phyloP scores from a whole-genome alignment of 306 rosid genomes.

The Oemleria cerasiformis region DNA sequence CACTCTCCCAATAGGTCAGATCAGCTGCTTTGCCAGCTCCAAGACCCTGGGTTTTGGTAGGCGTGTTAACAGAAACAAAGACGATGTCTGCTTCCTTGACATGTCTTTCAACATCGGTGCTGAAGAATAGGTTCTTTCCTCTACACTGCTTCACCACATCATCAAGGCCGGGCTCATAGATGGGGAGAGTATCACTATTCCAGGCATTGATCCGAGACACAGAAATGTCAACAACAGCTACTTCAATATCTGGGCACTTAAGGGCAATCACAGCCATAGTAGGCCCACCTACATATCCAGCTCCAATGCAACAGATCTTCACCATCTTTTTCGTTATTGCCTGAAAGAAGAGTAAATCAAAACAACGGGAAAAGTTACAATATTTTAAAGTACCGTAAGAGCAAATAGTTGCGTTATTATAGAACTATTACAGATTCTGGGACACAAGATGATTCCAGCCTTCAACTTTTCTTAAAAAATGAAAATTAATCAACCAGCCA shows the following conservation, averaged over 20 bases:
- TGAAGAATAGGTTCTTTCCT: slow-evolving; percentile 38
- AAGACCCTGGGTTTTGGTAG: slow-evolving; percentile 86
- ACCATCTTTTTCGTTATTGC: slow-evolving; percentile 54
- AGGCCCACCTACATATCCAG: slow-evolving; percentile 95
- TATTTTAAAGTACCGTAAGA: neutral
- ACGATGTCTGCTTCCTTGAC: slow-evolving; percentile 79
- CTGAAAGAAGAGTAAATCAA: slow-evolving; percentile 29
- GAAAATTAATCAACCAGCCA: neutral
- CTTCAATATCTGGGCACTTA: slow-evolving; percentile 39
- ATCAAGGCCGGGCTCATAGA: slow-evolving; percentile 39
- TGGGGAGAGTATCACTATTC: slow-evolving; percentile 39
- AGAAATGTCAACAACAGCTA: slow-evolving; percentile 39
- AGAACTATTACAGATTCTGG: neutral
- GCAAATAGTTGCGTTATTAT: neutral
- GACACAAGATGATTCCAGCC: neutral
- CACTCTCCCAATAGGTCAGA: slow-evolving; percentile 94
- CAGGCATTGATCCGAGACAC: slow-evolving; percentile 35
- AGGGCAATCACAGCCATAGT: slow-evolving; percentile 83
- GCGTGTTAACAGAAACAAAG: slow-evolving; percentile 91
- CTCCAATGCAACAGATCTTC: slow-evolving; percentile 95
- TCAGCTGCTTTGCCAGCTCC: slow-evolving; percentile 97
- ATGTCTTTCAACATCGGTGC: slow-evolving; percentile 69
- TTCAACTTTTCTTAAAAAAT: neutral
- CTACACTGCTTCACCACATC: slow-evolving; percentile 39
- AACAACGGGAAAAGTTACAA: slow-evolving; percentile 1